Percentiles rank a stretch among this genome's conserved stretches.
These are phyloP conservation scores for Saturnispora besseyi DNA, from an alignment of 805 yeast species.

Conservation along the genomic window DNA sequence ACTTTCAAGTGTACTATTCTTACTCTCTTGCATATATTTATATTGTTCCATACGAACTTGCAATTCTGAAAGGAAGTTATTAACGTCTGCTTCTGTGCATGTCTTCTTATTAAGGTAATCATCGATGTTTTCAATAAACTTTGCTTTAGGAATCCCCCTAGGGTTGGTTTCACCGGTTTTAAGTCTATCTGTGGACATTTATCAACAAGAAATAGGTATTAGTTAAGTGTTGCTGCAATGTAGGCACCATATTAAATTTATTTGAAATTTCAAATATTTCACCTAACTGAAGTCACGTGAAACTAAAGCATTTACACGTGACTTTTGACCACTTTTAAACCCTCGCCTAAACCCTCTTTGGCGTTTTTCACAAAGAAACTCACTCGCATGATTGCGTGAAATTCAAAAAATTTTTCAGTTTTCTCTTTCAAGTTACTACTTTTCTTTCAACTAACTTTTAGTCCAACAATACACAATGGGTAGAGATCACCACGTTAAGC, in stretches of 20 bases:
- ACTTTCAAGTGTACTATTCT: constrained; percentile 39
- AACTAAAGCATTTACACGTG: background rate
- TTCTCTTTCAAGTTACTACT: background rate
- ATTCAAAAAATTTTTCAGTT: background rate
- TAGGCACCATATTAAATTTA: too few species aligned
- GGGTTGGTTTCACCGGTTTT: constrained; percentile 66
- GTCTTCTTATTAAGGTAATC: constrained; percentile 46
- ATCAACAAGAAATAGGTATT: too few species aligned
- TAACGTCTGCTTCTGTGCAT: constrained; percentile 28
- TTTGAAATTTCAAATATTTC: background rate
- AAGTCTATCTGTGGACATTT: constrained; percentile 15
- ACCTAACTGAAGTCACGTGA: background rate
- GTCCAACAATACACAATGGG: constrained; percentile 54
- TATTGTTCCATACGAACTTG: constrained; percentile 87
- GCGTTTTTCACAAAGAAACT: background rate
- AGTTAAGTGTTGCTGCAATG: too few species aligned
- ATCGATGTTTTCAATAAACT: constrained; percentile 79
- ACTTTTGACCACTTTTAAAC: background rate
- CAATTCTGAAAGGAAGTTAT: constrained; percentile 53
- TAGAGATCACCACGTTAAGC: constrained; percentile 94
- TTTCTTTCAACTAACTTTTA: background rate
- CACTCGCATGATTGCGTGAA: background rate
- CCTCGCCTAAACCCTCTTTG: background rate
- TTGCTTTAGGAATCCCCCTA: constrained; percentile 95
- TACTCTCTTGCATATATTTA: constrained; percentile 71